These are phyloP conservation scores for Pistacia atlantica DNA, from an alignment of 345 rosid species.

Conservation along the genomic window DNA sequence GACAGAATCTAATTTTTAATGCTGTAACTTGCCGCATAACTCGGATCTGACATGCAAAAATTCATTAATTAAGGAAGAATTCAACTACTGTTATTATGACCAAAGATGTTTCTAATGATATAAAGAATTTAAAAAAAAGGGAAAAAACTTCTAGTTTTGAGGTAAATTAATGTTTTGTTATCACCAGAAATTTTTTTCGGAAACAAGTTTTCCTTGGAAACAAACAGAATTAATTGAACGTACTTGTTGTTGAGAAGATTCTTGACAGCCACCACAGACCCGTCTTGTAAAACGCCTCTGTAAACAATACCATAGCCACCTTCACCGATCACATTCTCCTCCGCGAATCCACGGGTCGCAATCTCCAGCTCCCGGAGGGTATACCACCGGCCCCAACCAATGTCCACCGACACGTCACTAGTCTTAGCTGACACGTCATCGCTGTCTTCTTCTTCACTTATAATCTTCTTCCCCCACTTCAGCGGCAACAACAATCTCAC, in stretches of 20 bases:
- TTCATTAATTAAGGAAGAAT: background rate
- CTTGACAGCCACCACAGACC: conserved; percentile 88
- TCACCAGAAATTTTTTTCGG: background rate
- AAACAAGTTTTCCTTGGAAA: conserved; percentile 32
- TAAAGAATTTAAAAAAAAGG: background rate
- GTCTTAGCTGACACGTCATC: conserved; percentile 41
- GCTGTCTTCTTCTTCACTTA: conserved; percentile 35
- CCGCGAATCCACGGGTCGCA: conserved; percentile 83
- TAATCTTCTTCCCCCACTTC: conserved; percentile 12
- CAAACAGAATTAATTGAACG: conserved; percentile 29
- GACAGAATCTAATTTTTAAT: background rate
- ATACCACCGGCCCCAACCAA: conserved; percentile 97
- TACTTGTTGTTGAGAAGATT: conserved; percentile 90
- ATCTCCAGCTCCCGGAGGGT: conserved; percentile 76
- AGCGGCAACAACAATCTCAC: conserved; percentile 9
- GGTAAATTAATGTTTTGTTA: background rate
- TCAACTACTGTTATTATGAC: background rate
- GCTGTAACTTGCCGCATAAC: conserved; percentile 7
- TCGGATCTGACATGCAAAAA: conserved; percentile 28
- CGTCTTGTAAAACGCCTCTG: conserved; percentile 70
- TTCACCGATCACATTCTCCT: conserved; percentile 86
- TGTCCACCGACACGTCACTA: conserved; percentile 60
- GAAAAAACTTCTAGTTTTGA: background rate
- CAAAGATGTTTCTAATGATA: background rate
- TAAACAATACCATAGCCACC: conserved; percentile 95